Evolutionary conservation across 2,329 filamentous ascomycete genomes (phyloP), one percentile per base, ranked within the genome.

Genomic region (Dothideomycetidae sp.): DNA sequence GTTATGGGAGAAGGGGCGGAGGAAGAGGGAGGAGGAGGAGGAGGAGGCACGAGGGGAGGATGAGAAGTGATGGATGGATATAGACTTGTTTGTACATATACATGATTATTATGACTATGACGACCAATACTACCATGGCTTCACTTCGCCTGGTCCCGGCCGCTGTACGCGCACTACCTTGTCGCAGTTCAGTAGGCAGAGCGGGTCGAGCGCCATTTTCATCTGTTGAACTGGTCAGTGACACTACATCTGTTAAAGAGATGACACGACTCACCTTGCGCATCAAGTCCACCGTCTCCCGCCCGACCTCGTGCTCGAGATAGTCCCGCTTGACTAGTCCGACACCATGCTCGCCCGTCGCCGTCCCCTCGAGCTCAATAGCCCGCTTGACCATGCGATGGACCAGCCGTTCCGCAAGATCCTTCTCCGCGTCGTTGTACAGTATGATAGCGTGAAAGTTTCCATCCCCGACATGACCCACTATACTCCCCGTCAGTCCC

Each of bases 321-420:
- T 88, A 88, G 53, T 90, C 82, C 47, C 82, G 67, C 70, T 92
- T 92, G 40, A 88, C 79, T 33, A 92, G 62, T 5, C 82, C 82
- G 37, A 90, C 77, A 29, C 82, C 82, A 55, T 92, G 82, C 58
- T 92, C 82, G 37, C 82, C 83, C 10, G 82, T 86, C 1, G 85
- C 81, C 0, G 83, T 90, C 5, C 83, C 83, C 58, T 90, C 82
- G 52, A 58, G 55, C 60, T 84, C 80, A 33, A 92, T 75, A 0
- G 83, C 83, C 43, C 80, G 68, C 68, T 86, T 85, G 39, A 88
- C 81, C 83, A 90, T 90, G 41, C 75, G 69, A 53, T 86, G 80
- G 16, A 90, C 79, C 16, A 88, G 63, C 29, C 68, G 67, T 51
- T 84, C 78, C 2, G 79, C 78, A 38, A 71, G 68, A 41, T 66